A percentile compares a stretch with the other conserved stretches of the same genome.
These are phyloP conservation scores for Helenozyma baotianmanensis DNA, from an alignment of 805 yeast species.

Conservation along the genomic window DNA sequence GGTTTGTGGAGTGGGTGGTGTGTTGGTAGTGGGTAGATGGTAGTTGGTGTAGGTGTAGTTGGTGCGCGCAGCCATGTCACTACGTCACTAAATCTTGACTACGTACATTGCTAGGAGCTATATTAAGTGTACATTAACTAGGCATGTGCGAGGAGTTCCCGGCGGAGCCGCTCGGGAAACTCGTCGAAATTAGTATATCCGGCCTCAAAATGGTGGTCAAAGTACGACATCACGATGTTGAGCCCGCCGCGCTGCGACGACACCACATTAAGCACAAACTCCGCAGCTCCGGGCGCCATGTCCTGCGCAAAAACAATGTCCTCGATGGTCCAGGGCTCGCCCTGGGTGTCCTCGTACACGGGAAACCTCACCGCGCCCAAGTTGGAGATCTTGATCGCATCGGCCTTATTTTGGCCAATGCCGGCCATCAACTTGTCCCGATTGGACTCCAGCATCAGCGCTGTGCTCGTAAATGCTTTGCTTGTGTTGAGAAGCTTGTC, in stretches of 20 bases:
- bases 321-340: slow-evolving; percentile 22
- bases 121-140: no score
- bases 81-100: no score
- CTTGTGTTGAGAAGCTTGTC: slow-evolving; percentile 20
- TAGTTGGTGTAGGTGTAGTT: no score
- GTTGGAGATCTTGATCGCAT: slow-evolving; percentile 33
- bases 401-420: slow-evolving; percentile 25
- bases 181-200: slow-evolving; percentile 21
- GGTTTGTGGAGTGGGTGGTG: no score
- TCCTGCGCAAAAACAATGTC: slow-evolving; percentile 35
- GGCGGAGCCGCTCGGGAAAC: slow-evolving; percentile 8
- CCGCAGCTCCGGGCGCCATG: slow-evolving; percentile 29
- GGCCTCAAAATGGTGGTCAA: slow-evolving; percentile 22
- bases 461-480: slow-evolving; percentile 16
- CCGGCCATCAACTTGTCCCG: slow-evolving; percentile 18
- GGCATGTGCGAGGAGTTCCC: no score
- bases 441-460: slow-evolving; percentile 14
- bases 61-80: no score
- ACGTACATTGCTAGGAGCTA: no score
- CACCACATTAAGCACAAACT: slow-evolving; percentile 30
- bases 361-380: slow-evolving; percentile 29
- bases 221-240: slow-evolving; percentile 29
- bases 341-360: slow-evolving; percentile 3
- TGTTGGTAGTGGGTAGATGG: no score
- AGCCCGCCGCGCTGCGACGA: slow-evolving; percentile 30